Percentiles rank a stretch among this genome's conserved stretches.
phyloP scores from a whole-genome alignment of 257 asterid species.

The Mitragyna speciosa region DNA sequence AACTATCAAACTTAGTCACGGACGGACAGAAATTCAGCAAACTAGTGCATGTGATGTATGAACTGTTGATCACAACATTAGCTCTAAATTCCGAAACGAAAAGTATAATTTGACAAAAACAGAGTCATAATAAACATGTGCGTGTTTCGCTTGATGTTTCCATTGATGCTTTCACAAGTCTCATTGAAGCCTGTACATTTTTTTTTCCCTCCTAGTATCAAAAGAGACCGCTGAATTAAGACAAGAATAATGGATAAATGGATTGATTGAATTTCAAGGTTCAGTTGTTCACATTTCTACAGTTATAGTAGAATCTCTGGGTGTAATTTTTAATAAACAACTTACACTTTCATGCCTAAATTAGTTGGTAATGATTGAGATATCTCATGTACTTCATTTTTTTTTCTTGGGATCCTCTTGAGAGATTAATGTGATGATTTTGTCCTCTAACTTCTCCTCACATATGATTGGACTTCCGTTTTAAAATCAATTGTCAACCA shows the following conservation, averaged over 20 bases:
- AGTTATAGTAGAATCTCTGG: not conserved
- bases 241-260: not conserved
- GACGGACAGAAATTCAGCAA: conserved; percentile 16
- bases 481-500: no score
- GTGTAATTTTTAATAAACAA: not conserved
- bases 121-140: not conserved
- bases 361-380: no score
- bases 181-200: not conserved
- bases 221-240: no score
- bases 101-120: not conserved
- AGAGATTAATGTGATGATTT: no score
- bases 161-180: not conserved
- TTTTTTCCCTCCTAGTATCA: no score
- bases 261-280: not conserved
- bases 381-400: no score
- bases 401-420: no score
- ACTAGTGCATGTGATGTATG: conserved; percentile 20
- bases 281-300: not conserved
- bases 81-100: not conserved
- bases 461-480: no score
- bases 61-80: not conserved
- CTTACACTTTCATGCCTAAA: not conserved
- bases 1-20: conserved; percentile 12
- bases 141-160: not conserved
- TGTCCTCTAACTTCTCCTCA: no score